Conservation (phyloP, 306 rosid species). For the Begonia loranthoides region DNA sequence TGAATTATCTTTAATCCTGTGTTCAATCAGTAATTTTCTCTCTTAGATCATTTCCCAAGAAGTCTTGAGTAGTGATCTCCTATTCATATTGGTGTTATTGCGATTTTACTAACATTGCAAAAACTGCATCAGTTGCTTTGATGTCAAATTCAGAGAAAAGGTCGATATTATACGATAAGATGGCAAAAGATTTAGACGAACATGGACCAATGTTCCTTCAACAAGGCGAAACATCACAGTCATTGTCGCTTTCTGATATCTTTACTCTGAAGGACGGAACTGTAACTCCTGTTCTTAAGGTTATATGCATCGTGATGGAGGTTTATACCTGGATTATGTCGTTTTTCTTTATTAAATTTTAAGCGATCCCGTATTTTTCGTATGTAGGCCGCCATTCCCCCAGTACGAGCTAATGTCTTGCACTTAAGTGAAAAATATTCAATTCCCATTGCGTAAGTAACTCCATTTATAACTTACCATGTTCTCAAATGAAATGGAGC, state of each 20-base stretch:
- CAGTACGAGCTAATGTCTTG: constrained; percentile 85
- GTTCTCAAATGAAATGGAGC: neutral
- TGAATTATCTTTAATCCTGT: too few relatives aligned
- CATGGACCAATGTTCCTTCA: constrained; percentile 70
- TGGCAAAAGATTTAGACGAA: constrained; percentile 70
- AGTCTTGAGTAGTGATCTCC: too few relatives aligned
- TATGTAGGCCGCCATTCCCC: constrained; percentile 77
- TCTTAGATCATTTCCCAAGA: too few relatives aligned
- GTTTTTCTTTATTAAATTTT: constrained; percentile 8
- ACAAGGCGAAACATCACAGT: constrained; percentile 82
- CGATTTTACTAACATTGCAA: neutral
- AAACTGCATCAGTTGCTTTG: constrained; percentile 23
- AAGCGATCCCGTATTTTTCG: constrained; percentile 18
- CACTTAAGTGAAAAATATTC: constrained; percentile 63
- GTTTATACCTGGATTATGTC: too few relatives aligned
- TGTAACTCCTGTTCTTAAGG: constrained; percentile 73
- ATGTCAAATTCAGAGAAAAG: constrained; percentile 33
- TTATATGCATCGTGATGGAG: neutral
- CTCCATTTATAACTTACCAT: neutral
- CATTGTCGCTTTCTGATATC: constrained; percentile 75
- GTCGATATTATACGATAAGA: constrained; percentile 55
- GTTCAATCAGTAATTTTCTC: too few relatives aligned
- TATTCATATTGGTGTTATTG: too few relatives aligned
- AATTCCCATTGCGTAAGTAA: constrained; percentile 51
- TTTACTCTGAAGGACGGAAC: constrained; percentile 61